phyloP scores from a whole-genome alignment of 352 stramenopile species.

The Globisporangium acanthophoron region DNA sequence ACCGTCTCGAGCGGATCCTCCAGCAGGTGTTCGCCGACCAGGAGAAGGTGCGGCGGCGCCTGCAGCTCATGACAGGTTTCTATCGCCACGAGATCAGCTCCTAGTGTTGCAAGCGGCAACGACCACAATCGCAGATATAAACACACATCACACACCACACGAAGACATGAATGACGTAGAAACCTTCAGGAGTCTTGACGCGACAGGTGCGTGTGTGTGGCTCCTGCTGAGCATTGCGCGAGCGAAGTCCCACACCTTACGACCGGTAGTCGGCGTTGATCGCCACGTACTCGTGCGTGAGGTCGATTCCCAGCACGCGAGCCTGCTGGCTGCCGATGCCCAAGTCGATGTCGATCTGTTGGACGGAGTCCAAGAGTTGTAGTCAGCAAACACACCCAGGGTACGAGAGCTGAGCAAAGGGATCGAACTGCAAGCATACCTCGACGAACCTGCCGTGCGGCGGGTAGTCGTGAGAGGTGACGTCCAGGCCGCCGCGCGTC shows the following conservation, averaged over 20 bases:
- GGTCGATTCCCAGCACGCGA: slow-evolving; percentile 94
- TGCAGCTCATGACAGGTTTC: slow-evolving; percentile 66
- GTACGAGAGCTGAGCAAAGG: background rate
- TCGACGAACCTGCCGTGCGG: slow-evolving; percentile 95
- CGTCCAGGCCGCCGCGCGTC: slow-evolving; percentile 70
- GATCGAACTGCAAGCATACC: slow-evolving; percentile 20
- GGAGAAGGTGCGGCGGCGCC: slow-evolving; percentile 50
- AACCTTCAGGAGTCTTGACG: background rate
- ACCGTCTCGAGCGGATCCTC: slow-evolving; percentile 44
- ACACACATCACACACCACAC: background rate
- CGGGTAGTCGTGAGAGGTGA: slow-evolving; percentile 87
- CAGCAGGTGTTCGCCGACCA: slow-evolving; percentile 37
- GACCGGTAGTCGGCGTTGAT: slow-evolving; percentile 99
- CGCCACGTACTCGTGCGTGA: slow-evolving; percentile 97
- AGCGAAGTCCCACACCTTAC: slow-evolving; percentile 37
- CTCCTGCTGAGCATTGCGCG: background rate
- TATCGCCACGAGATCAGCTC: slow-evolving; percentile 24
- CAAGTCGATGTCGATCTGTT: slow-evolving; percentile 92
- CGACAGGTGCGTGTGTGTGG: too few species aligned
- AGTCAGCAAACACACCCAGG: background rate
- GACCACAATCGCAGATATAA: background rate
- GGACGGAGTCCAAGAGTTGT: background rate
- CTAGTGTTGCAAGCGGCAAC: slow-evolving; percentile 1
- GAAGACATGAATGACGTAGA: background rate
- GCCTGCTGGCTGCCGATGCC: slow-evolving; percentile 75